Base-by-base conservation (phyloP, 106 monocot genomes). In the Xerophyta viscosa region DNA sequence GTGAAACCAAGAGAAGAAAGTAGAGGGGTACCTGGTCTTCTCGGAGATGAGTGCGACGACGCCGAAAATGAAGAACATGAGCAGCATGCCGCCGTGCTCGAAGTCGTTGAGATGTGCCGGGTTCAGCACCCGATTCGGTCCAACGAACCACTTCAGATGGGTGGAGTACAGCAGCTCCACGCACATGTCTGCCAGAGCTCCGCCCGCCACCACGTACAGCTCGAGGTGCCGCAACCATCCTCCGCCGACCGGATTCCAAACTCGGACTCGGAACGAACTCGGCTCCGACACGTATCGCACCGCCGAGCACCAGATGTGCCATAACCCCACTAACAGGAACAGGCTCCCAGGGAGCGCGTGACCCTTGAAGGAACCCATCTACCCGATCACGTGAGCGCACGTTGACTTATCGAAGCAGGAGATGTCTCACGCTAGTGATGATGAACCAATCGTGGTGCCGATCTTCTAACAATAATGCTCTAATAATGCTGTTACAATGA, bases 61-160 rank as follows among this genome's bases (percentile, higher is more conserved):
- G 25, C 96, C 96, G 37, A 76, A 96, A 52, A 96, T 66, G 68
- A 96, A 89, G 82, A 96, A 96, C 89, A 96, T 96, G 58, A 96
- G 70, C 8, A 96, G 82, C 96, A 96, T 96, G 2, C 96, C 96
- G 1, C 75, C 88, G 55, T 96, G 96, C 76, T 96, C 96, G 60
- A 96, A 89, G 47, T 96, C 96, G 56, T 96, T 96, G 79, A 96
- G 73, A 49, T 96, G 96, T 19, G 67, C 57, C 21, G 96, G 89
- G 45, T 96, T 96, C 29, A 93, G 70, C 20, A 85, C 61, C 42
- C 52, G 36, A 0, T 70, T 77, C 23, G 64, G 52, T 44, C 68
- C 73, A 2, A 79, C 85, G 64, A 96, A 77, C 59, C 66, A 71
- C 27, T 53, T 58, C 33, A 96, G 69, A 62, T 96, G 96, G 27